Evolutionary conservation across 352 stramenopile genomes (phyloP).

Genomic region (Phytophthora melonis): DNA sequence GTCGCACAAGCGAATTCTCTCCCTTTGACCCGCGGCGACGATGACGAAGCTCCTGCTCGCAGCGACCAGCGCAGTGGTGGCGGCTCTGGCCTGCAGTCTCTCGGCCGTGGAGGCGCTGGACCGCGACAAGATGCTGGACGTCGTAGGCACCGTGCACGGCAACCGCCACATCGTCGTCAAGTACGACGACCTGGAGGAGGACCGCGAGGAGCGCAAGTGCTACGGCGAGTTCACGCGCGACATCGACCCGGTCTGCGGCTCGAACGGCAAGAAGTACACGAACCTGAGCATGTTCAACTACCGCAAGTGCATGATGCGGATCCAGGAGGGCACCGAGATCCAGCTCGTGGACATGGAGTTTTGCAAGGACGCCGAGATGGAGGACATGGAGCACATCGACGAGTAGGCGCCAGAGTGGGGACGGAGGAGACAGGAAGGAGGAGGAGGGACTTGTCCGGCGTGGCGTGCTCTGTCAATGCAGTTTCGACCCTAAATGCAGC

Average conservation of each 20-base stretch:
- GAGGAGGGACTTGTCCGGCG: constrained; percentile 21
- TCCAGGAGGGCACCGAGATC: constrained; percentile 43
- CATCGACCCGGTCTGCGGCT: constrained; percentile 59
- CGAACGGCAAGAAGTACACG: constrained; percentile 61
- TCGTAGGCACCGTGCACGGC: constrained; percentile 44
- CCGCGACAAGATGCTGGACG: constrained; percentile 43
- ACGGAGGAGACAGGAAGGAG: background rate
- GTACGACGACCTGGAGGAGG: constrained; percentile 32
- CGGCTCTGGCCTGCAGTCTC: constrained; percentile 17
- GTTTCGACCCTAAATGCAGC: background rate
- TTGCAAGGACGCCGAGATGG: constrained; percentile 46
- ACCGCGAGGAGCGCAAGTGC: constrained; percentile 45
- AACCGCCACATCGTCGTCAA: constrained; percentile 33
- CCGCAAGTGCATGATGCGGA: constrained; percentile 56
- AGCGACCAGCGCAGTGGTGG: constrained; percentile 14
- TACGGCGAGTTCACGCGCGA: constrained; percentile 58
- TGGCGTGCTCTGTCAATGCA: background rate
- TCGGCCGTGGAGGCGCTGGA: constrained; percentile 35
- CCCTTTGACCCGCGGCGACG: constrained; percentile 6
- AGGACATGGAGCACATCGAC: constrained; percentile 45
- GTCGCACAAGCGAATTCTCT: constrained; percentile 32
- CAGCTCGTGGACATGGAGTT: constrained; percentile 51
- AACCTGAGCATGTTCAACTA: constrained; percentile 70
- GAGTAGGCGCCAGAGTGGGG: constrained; percentile 3
- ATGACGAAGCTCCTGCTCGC: constrained; percentile 23